Conservation (phyloP, 2,329 filamentous ascomycete species). For the Cryphonectria carpinicola region DNA sequence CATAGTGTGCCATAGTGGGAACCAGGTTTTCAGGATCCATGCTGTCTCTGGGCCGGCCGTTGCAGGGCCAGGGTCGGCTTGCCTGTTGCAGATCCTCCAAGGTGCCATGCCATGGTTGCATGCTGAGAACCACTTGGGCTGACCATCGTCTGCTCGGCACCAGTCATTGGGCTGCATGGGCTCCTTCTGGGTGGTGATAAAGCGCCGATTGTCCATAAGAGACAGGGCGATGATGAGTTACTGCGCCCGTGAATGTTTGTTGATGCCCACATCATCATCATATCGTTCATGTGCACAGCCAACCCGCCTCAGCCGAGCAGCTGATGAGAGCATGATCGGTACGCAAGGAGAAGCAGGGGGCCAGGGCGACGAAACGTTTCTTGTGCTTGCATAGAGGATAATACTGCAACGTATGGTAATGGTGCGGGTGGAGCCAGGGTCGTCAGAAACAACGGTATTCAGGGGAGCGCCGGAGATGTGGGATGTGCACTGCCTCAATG, state of each 20-base stretch:
- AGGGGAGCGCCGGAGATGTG: conserved; percentile 22
- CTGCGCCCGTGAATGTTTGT: neutral
- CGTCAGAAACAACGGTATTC: conserved; percentile 22
- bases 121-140: neutral
- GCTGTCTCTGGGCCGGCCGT: neutral
- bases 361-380: conserved; percentile 13
- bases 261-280: neutral
- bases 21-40: neutral
- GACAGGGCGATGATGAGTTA: neutral
- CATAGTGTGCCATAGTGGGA: neutral
- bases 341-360: neutral
- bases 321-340: neutral
- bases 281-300: neutral
- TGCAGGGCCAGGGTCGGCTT: neutral
- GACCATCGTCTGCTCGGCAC: neutral
- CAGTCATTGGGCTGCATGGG: neutral
- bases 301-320: neutral
- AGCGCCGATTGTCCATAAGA: neutral
- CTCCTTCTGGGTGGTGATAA: neutral
- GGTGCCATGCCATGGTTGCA: neutral
- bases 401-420: neutral
- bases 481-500: conserved; percentile 29
- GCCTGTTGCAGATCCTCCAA: neutral
- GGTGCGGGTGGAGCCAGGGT: conserved; percentile 5
- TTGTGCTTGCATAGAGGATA: conserved; percentile 3